These are phyloP conservation scores for Tricholoma terreum DNA, from an alignment of 768 basidiomycete genomes.

Conservation along the genomic window DNA sequence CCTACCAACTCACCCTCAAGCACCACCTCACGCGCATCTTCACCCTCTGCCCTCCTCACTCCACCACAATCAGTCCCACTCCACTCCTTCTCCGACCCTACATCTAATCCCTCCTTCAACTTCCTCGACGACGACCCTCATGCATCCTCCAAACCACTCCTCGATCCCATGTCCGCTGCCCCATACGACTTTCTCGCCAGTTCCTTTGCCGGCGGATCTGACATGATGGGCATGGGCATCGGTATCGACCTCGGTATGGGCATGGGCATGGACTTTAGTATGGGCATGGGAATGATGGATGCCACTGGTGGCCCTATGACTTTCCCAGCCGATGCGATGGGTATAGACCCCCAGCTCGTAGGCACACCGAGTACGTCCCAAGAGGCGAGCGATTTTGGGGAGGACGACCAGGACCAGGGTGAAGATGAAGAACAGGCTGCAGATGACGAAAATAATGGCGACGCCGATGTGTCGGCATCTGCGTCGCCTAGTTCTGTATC, in stretches of 20 bases:
- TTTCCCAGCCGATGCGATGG: slow-evolving; percentile 15
- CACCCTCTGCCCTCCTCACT: slow-evolving; percentile 41
- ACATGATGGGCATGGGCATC: slow-evolving; percentile 24
- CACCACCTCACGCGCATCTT: slow-evolving; percentile 38
- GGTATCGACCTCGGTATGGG: slow-evolving; percentile 20
- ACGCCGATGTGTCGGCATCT: slow-evolving; percentile 13
- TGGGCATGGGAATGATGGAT: slow-evolving; percentile 47
- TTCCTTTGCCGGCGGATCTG: slow-evolving; percentile 26
- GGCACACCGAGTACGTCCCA: slow-evolving; percentile 49
- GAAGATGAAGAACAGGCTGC: slow-evolving; percentile 14
- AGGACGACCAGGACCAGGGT: slow-evolving; percentile 31
- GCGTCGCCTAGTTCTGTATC: slow-evolving; percentile 2
- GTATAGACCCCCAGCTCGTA: slow-evolving; percentile 77
- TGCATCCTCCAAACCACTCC: slow-evolving; percentile 23
- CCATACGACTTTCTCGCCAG: slow-evolving; percentile 41
- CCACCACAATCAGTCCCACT: slow-evolving; percentile 39
- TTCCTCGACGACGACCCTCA: slow-evolving; percentile 48
- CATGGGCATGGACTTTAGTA: slow-evolving; percentile 12
- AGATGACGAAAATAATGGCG: background rate
- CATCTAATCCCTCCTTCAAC: slow-evolving; percentile 33
- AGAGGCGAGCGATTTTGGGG: slow-evolving; percentile 35
- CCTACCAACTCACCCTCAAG: slow-evolving; percentile 33
- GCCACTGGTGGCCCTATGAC: slow-evolving; percentile 30
- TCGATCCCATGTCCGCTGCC: slow-evolving; percentile 18
- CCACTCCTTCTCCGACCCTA: slow-evolving; percentile 33